A percentile compares a stretch with the other conserved stretches of the same genome.
Evolutionary conservation across 2,329 filamentous ascomycete genomes (phyloP).

Genomic region (Ceratocystis lukuohia): DNA sequence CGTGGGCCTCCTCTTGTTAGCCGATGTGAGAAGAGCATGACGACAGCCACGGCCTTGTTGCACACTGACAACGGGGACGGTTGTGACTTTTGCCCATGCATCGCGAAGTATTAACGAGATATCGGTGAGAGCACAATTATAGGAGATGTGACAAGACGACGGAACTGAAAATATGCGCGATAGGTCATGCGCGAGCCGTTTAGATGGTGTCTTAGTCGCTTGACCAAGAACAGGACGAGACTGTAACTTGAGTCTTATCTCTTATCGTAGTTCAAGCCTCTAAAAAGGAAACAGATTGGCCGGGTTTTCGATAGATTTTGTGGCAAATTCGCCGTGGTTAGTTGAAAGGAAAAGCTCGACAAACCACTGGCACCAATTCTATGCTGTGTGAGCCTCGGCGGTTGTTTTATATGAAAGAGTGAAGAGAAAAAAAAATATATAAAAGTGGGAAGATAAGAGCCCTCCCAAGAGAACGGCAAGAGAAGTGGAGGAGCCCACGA

Average conservation of each 20-base stretch:
- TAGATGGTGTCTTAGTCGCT: neutral
- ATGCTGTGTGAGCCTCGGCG: neutral
- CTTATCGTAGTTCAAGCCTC: neutral
- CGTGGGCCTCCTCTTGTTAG: constrained; percentile 29
- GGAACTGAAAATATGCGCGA: neutral
- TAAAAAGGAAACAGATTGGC: neutral
- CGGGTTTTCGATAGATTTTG: neutral
- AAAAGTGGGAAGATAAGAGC: neutral
- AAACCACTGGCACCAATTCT: neutral
- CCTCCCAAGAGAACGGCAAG: neutral
- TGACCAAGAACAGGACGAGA: neutral
- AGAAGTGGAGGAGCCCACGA: neutral
- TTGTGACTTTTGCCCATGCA: constrained; percentile 14
- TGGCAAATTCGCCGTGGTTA: neutral
- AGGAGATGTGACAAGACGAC: neutral
- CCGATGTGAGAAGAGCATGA: constrained; percentile 29
- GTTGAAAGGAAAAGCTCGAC: neutral
- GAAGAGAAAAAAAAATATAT: neutral
- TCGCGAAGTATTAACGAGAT: neutral
- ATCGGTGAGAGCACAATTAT: too few relatives aligned
- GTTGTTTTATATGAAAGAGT: neutral
- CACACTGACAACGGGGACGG: neutral
- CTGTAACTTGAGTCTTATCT: neutral
- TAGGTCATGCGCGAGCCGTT: neutral
- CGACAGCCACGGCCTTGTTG: constrained; percentile 4